Conservation (phyloP, 2,329 filamentous ascomycete genomes). For the Fonsecaea erecta region DNA sequence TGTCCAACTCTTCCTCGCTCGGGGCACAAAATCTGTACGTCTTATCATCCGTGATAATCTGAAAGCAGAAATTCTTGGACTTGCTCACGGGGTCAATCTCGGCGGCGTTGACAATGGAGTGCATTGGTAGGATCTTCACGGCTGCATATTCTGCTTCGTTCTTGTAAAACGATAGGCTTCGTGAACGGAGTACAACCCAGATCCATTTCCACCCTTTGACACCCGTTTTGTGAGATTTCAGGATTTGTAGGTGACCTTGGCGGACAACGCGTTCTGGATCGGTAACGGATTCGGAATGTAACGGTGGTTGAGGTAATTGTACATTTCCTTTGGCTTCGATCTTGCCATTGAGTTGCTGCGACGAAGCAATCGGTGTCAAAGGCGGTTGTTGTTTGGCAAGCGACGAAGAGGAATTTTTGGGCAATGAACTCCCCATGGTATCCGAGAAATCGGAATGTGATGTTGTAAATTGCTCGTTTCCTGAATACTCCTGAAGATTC, state of each 20-base stretch:
- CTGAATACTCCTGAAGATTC: conserved; percentile 61
- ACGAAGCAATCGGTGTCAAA: conserved; percentile 41
- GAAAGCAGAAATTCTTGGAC: conserved; percentile 84
- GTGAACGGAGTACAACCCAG: conserved; percentile 88
- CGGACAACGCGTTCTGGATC: conserved; percentile 90
- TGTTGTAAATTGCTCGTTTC: conserved; percentile 65
- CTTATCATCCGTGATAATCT: conserved; percentile 92
- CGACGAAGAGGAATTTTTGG: conserved; percentile 34
- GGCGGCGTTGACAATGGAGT: conserved; percentile 82
- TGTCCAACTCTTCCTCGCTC: conserved; percentile 80
- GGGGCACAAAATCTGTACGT: conserved; percentile 75
- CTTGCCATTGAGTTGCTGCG: conserved; percentile 21
- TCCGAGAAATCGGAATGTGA: conserved; percentile 91
- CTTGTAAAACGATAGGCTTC: conserved; percentile 88
- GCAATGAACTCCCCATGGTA: conserved; percentile 42
- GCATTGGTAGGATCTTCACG: conserved; percentile 77
- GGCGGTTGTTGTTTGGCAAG: conserved; percentile 35
- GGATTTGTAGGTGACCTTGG: conserved; percentile 85
- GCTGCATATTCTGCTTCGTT: conserved; percentile 88
- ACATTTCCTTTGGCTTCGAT: conserved; percentile 4
- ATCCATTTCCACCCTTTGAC: conserved; percentile 92
- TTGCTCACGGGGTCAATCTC: conserved; percentile 87
- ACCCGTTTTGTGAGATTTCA: conserved; percentile 76
- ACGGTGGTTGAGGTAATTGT: conserved; percentile 61
- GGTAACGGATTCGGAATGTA: conserved; percentile 57